These are phyloP conservation scores for Yamadazyma mexicana DNA, from an alignment of 1,139 yeast genomes.

Conservation along the genomic window DNA sequence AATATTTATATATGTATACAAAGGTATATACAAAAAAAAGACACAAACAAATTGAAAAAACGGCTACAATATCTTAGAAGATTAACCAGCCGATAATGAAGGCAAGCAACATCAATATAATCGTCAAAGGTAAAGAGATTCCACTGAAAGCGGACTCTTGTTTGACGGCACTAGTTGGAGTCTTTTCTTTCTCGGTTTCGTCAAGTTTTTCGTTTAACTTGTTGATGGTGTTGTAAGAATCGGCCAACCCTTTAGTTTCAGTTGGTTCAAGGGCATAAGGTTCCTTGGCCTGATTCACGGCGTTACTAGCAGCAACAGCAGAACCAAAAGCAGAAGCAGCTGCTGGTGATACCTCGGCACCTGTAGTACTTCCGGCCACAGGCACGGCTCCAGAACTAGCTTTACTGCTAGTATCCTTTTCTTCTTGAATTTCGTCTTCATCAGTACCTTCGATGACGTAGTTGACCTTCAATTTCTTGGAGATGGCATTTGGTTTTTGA, in stretches of 20 bases:
- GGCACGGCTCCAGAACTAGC: slow-evolving; percentile 9
- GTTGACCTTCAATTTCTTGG: slow-evolving; percentile 78
- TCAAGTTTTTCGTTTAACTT: slow-evolving; percentile 46
- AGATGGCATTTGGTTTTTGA: slow-evolving; percentile 58
- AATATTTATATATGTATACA: slow-evolving; percentile 3
- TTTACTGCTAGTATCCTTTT: slow-evolving; percentile 7
- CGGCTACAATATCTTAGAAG: slow-evolving; percentile 39
- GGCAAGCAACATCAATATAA: slow-evolving; percentile 52
- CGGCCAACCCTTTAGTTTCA: slow-evolving; percentile 28
- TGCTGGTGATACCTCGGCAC: slow-evolving; percentile 17
- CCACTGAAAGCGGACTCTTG: slow-evolving; percentile 37
- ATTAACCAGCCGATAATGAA: slow-evolving; percentile 63
- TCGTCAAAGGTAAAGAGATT: slow-evolving; percentile 53
- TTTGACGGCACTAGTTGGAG: slow-evolving; percentile 7
- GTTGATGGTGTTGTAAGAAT: slow-evolving; percentile 43
- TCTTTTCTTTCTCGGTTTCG: slow-evolving; percentile 16
- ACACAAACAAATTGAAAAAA: neutral
- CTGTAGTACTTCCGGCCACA: slow-evolving; percentile 15
- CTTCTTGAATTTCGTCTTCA: slow-evolving; percentile 19
- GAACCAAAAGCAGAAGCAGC: slow-evolving; percentile 19
- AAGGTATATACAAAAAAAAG: slow-evolving; percentile 2
- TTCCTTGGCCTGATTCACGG: slow-evolving; percentile 17
- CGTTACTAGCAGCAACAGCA: slow-evolving; percentile 16
- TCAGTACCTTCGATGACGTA: slow-evolving; percentile 43
- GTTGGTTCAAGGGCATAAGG: slow-evolving; percentile 11